A percentile compares a stretch with the other conserved stretches of the same genome.
These are phyloP conservation scores for Marchantia polymorpha DNA, from an alignment of 225 moss, liverwort and hornwort genomes.

Conservation along the genomic window DNA sequence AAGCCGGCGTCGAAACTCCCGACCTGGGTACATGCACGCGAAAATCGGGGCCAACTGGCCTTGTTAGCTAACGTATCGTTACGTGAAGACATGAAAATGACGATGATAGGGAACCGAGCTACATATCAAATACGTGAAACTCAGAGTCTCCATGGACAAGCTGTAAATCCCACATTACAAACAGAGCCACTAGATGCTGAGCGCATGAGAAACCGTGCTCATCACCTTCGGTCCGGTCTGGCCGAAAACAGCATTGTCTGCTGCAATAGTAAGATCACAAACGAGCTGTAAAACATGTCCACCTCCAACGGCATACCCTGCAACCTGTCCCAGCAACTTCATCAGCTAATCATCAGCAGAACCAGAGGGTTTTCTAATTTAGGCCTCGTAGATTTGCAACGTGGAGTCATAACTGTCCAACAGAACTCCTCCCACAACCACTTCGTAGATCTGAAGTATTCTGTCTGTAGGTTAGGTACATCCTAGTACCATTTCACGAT, in stretches of 20 bases:
- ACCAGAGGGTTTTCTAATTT: not conserved
- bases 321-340: conserved; percentile 51
- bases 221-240: conserved; percentile 95
- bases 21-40: conserved; percentile 46
- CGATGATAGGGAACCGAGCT: no score
- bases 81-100: not conserved
- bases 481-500: not conserved
- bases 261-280: conserved; percentile 96
- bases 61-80: not conserved
- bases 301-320: conserved; percentile 97
- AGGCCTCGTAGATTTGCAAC: not conserved
- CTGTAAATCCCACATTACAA: not conserved
- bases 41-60: not conserved
- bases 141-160: not conserved
- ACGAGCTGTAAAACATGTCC: conserved; percentile 96
- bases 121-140: not conserved
- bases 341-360: conserved; percentile 6
- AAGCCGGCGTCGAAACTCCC: conserved; percentile 99
- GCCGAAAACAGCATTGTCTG: conserved; percentile 92
- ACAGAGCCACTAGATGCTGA: not conserved
- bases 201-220: not conserved
- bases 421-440: not conserved
- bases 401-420: not conserved
- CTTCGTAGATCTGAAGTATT: not conserved
- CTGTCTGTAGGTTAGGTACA: not conserved